Percentiles rank a stretch among this genome's conserved stretches.
Evolutionary conservation across 371 early-diverging fungal genomes (phyloP).

Genomic region (Syncephalastrum sp.): DNA sequence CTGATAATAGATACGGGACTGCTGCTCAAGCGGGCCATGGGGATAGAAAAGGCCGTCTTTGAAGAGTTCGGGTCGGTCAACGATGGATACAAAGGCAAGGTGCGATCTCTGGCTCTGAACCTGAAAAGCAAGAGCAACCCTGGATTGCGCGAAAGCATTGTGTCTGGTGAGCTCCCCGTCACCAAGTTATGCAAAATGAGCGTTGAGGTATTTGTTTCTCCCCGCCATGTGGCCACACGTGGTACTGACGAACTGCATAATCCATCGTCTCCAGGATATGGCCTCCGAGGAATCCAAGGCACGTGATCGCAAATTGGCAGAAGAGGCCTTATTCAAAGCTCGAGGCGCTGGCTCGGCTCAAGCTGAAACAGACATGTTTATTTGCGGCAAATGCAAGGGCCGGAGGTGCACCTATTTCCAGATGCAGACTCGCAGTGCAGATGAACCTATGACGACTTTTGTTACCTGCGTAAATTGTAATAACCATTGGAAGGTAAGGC

Average conservation of each 20-base stretch:
- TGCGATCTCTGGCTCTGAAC: constrained; percentile 83
- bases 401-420: constrained; percentile 94
- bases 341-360: constrained; percentile 75
- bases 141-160: constrained; percentile 69
- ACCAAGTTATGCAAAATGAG: constrained; percentile 78
- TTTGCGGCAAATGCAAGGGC: constrained; percentile 91
- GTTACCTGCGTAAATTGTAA: constrained; percentile 85
- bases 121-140: constrained; percentile 85
- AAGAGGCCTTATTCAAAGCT: constrained; percentile 77
- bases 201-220: constrained; percentile 45
- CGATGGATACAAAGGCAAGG: constrained; percentile 73
- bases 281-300: constrained; percentile 82
- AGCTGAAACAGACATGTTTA: constrained; percentile 94
- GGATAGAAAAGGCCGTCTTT: constrained; percentile 71
- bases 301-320: constrained; percentile 66
- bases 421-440: constrained; percentile 92
- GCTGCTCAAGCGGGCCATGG: constrained; percentile 58
- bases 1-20: constrained; percentile 55
- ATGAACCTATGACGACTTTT: constrained; percentile 98
- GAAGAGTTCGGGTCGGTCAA: constrained; percentile 46
- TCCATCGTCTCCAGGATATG: constrained; percentile 61
- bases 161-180: constrained; percentile 66
- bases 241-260: too few relatives aligned
- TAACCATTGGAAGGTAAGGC: constrained; percentile 78
- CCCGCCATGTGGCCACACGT: too few relatives aligned